Conservation (phyloP, 2,329 filamentous ascomycete genomes). For the Scytalidium lignicola region DNA sequence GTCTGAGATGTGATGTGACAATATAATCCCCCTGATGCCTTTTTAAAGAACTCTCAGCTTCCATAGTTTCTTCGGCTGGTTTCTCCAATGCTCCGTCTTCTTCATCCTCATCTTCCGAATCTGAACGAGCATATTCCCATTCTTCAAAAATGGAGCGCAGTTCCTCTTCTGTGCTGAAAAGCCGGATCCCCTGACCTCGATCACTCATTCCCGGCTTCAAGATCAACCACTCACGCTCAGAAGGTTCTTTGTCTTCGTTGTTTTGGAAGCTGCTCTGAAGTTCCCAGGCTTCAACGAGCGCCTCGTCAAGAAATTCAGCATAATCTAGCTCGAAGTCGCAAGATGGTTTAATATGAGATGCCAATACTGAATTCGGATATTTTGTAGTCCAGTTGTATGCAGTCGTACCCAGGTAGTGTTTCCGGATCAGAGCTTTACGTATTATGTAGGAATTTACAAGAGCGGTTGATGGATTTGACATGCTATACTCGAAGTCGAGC, state of each 20-base stretch:
- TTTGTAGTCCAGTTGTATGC: conserved; percentile 83
- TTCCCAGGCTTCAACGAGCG: conserved; percentile 85
- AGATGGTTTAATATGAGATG: conserved; percentile 65
- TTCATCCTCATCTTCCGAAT: conserved; percentile 61
- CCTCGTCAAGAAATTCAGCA: conserved; percentile 92
- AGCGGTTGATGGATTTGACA: conserved; percentile 53
- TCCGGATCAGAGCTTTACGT: conserved; percentile 91
- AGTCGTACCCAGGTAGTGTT: conserved; percentile 86
- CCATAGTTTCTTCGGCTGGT: conserved; percentile 19
- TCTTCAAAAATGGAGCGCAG: conserved; percentile 84
- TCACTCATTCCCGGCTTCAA: conserved; percentile 98
- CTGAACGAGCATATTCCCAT: conserved; percentile 70
- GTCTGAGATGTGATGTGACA: conserved; percentile 83
- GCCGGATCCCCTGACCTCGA: conserved; percentile 82
- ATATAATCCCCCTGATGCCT: conserved; percentile 48
- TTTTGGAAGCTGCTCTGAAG: conserved; percentile 69
- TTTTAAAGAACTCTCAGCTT: conserved; percentile 20
- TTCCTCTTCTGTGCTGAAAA: conserved; percentile 82
- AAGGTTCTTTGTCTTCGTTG: conserved; percentile 47
- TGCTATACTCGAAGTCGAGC: conserved; percentile 75
- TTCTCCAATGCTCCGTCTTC: conserved; percentile 37
- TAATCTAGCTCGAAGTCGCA: conserved; percentile 94
- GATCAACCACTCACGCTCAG: conserved; percentile 84
- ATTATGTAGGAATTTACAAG: conserved; percentile 90
- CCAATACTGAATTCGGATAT: conserved; percentile 65